Base-by-base conservation (phyloP, 352 stramenopile genomes). In the Phytophthora litchii region DNA sequence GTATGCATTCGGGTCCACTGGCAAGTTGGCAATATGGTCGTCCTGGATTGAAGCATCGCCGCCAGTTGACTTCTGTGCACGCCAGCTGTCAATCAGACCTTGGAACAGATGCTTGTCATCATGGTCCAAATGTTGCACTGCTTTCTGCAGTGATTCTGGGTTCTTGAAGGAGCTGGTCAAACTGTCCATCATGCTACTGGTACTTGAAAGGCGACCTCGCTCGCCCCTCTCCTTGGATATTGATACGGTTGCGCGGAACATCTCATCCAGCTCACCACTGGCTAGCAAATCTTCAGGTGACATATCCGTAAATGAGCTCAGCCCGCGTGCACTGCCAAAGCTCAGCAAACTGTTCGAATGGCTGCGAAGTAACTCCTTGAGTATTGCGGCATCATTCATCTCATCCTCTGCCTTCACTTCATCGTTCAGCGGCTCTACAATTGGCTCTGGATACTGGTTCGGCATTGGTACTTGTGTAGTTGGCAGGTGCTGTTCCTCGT, bases 181-280 rank as follows among this genome's bases (percentile, higher is more conserved):
- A 31, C 67, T 76, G 32, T 81, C 70, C 52, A 79, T 73, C 52
- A 69, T 70, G 27, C 41, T 74, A 43, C 23, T 67, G 13, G 43
- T 67, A 32, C 44, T 58, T 0, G 54, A 64, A 38, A 64, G 61
- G 2, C 52, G 61, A 46, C 34, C 45, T 36, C 54, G 32, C 10
- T 60, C 52, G 17, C 32, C 32, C 35, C 25, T 51, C 14, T 89
- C 88, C 35, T 79, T 74, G 40, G 74, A 81, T 54, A 92, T 82
- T 20, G 78, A 92, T 19, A 91, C 70, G 0, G 81, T 76, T 3
- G 81, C 74, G 19, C 74, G 72, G 31, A 92, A 78, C 71, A 92
- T 91, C 51, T 92, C 83, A 41, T 92, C 83, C 35, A 92, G 66
- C 64, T 92, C 83, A 4, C 83, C 83, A 70, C 83, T 92, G 3